Percentiles rank a stretch among this genome's conserved stretches.
Conservation (phyloP, 2,329 filamentous ascomycete species). For the Simplicillium aogashimaense region DNA sequence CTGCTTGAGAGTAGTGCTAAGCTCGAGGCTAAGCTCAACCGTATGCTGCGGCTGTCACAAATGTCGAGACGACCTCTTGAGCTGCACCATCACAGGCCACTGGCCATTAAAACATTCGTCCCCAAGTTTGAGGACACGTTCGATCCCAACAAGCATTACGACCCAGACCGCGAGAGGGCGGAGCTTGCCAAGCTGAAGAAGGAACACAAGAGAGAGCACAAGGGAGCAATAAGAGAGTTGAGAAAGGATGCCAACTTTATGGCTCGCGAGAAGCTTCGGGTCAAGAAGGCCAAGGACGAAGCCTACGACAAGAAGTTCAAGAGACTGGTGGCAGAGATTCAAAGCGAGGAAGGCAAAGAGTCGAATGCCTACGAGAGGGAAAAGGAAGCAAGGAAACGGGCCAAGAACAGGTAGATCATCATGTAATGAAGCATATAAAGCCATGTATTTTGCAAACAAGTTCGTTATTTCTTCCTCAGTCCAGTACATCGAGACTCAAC, state of each 20-base stretch:
- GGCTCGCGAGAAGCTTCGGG: constrained; percentile 74
- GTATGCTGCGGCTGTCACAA: constrained; percentile 50
- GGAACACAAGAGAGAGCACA: constrained; percentile 90
- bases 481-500: too few relatives aligned
- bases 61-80: constrained; percentile 67
- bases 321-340: constrained; percentile 85
- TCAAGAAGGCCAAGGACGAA: constrained; percentile 89
- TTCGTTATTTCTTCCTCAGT: too few relatives aligned
- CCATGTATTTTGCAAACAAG: background rate
- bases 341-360: constrained; percentile 82
- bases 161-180: constrained; percentile 82
- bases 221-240: constrained; percentile 88
- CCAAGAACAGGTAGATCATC: constrained; percentile 32
- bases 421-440: constrained; percentile 1
- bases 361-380: constrained; percentile 84
- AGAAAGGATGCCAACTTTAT: constrained; percentile 94
- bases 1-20: constrained; percentile 31
- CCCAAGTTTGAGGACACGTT: constrained; percentile 96
- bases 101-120: constrained; percentile 78
- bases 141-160: constrained; percentile 95
- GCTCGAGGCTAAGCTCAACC: constrained; percentile 33
- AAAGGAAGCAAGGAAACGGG: constrained; percentile 63
- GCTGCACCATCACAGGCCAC: constrained; percentile 79
- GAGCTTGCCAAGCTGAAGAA: constrained; percentile 75
- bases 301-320: constrained; percentile 97